A percentile compares a stretch with the other conserved stretches of the same genome.
Evolutionary conservation across 108 stramenopile species (phyloP).

Genomic region (Cyclotella distinguenda): DNA sequence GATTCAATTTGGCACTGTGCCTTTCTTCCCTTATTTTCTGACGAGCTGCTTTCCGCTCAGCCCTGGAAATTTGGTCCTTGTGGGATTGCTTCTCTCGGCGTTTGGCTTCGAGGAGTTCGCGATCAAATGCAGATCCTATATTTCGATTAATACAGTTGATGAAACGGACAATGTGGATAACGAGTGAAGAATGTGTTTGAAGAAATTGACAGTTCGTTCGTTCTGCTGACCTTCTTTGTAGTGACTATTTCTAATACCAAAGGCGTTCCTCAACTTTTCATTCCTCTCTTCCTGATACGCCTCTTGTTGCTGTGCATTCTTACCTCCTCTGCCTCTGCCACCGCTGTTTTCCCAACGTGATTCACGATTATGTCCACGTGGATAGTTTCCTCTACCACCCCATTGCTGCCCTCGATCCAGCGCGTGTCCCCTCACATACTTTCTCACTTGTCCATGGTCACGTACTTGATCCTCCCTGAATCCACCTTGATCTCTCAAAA

Average conservation of each 20-base stretch:
- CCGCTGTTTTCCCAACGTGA: not conserved
- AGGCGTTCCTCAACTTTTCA: conserved; percentile 62
- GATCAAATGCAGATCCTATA: conserved; percentile 72
- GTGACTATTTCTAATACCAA: conserved; percentile 55
- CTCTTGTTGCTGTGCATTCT: conserved; percentile 35
- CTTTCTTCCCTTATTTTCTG: conserved; percentile 45
- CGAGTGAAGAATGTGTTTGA: not conserved
- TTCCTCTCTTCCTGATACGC: conserved; percentile 48
- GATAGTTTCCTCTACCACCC: not conserved
- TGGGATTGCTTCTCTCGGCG: conserved; percentile 49
- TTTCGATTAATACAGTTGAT: not conserved
- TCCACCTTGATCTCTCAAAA: conserved; percentile 6
- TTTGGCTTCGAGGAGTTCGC: conserved; percentile 69
- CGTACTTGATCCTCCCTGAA: conserved; percentile 2
- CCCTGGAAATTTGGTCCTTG: conserved; percentile 48
- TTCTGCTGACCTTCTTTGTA: conserved; percentile 57
- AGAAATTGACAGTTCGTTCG: not conserved
- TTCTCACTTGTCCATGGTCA: too few species aligned
- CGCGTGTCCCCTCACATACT: too few species aligned
- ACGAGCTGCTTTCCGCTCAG: conserved; percentile 47
- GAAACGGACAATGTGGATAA: not conserved
- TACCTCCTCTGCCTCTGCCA: conserved; percentile 24
- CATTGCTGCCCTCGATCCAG: conserved; percentile 2
- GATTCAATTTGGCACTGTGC: conserved; percentile 23
- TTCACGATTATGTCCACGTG: not conserved